A percentile compares a stretch with the other conserved stretches of the same genome.
phyloP scores from a whole-genome alignment of 2,329 filamentous ascomycete species.

The Microcera coccophila region DNA sequence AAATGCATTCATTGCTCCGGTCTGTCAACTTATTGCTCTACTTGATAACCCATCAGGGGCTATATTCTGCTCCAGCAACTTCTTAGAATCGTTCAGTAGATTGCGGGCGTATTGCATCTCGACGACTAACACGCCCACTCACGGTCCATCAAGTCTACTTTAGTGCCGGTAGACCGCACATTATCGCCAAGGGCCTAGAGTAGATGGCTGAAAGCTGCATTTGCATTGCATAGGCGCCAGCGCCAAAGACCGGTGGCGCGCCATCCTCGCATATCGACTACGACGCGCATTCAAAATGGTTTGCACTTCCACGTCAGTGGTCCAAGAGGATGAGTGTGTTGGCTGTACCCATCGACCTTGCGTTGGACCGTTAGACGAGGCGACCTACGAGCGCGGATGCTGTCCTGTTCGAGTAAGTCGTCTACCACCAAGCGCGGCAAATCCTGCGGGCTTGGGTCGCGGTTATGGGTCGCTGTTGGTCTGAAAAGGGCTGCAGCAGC shows the following conservation, averaged over 20 bases:
- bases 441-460: slow-evolving; percentile 3
- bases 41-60: no score
- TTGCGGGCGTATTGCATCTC: no score
- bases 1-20: no score
- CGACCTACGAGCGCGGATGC: slow-evolving; percentile 15
- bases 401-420: slow-evolving; percentile 12
- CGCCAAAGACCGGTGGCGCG: slow-evolving; percentile 11
- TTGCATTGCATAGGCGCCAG: slow-evolving; percentile 15
- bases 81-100: no score
- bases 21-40: no score
- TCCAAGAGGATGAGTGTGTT: slow-evolving; percentile 13
- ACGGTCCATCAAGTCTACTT: background rate
- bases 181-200: slow-evolving; percentile 4
- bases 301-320: slow-evolving; percentile 12
- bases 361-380: slow-evolving; percentile 13
- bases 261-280: slow-evolving; percentile 15
- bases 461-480: background rate
- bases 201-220: slow-evolving; percentile 5
- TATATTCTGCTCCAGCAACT: no score
- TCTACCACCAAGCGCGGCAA: slow-evolving; percentile 12
- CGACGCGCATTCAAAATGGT: slow-evolving; percentile 9
- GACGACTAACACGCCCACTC: no score
- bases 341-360: slow-evolving; percentile 10
- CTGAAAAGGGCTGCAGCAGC: no score
- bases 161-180: slow-evolving; percentile 2